Conservation (phyloP, 1,284 basidiomycete species). For the Ustilago hordei region DNA sequence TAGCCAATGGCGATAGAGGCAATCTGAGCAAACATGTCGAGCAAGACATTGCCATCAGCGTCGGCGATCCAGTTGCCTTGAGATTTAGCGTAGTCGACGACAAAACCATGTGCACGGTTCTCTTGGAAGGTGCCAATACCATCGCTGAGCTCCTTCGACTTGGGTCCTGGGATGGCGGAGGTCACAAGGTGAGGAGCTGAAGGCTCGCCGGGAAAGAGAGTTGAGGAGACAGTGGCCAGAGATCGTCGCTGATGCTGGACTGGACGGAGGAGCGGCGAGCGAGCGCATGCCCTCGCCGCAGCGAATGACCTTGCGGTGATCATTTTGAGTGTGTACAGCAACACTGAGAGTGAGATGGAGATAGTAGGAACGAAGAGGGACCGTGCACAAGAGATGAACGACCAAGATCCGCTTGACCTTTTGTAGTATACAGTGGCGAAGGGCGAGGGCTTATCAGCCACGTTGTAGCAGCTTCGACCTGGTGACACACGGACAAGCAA, state of each 20-base stretch:
- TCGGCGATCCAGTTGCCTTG: constrained; percentile 72
- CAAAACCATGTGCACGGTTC: constrained; percentile 70
- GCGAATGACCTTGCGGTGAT: constrained; percentile 24
- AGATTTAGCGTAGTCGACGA: constrained; percentile 70
- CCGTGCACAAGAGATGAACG: not conserved
- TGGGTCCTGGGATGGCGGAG: constrained; percentile 66
- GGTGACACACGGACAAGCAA: constrained; percentile 7
- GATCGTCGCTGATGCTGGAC: constrained; percentile 32
- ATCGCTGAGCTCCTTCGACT: constrained; percentile 57
- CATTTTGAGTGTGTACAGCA: constrained; percentile 11
- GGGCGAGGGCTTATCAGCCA: not conserved
- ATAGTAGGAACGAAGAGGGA: not conserved
- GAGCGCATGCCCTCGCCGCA: constrained; percentile 17
- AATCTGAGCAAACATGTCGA: constrained; percentile 74
- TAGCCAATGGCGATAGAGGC: constrained; percentile 70
- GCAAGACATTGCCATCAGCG: constrained; percentile 73
- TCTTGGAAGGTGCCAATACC: constrained; percentile 71
- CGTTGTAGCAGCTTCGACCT: not conserved
- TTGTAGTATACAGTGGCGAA: not conserved
- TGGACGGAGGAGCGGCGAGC: constrained; percentile 8
- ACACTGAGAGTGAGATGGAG: not conserved
- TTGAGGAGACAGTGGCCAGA: constrained; percentile 34
- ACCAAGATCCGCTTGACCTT: not conserved
- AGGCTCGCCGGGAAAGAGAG: constrained; percentile 65
- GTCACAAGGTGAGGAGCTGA: constrained; percentile 53